Evolutionary conservation across 441 rosid species (phyloP).

Genomic region (Isatis lusitanica): DNA sequence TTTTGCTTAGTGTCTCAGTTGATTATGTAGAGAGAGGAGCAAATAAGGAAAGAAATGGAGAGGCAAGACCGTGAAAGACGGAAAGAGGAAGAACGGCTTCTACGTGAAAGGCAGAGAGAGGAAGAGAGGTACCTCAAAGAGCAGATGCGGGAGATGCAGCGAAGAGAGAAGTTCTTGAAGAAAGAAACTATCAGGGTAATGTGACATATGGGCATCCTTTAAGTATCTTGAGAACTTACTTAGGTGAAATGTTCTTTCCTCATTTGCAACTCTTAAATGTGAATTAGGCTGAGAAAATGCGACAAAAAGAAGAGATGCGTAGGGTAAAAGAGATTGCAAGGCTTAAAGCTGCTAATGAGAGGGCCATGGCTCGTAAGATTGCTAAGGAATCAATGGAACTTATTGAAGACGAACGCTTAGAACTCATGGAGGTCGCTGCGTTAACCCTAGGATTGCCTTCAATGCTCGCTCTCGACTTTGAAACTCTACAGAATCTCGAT

Average conservation of each 20-base stretch:
- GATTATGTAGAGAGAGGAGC: constrained; percentile 77
- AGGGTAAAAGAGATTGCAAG: constrained; percentile 80
- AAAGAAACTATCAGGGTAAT: constrained; percentile 82
- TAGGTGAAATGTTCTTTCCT: constrained; percentile 5
- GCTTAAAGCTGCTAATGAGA: constrained; percentile 90
- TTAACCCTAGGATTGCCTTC: constrained; percentile 72
- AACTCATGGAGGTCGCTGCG: constrained; percentile 91
- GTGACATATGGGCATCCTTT: constrained; percentile 7
- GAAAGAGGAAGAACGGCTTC: constrained; percentile 85
- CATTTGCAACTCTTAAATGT: constrained; percentile 4
- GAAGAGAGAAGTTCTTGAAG: constrained; percentile 83
- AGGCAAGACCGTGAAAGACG: constrained; percentile 92
- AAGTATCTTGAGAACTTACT: constrained; percentile 4
- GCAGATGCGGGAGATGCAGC: constrained; percentile 84
- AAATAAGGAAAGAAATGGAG: constrained; percentile 86
- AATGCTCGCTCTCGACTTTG: constrained; percentile 64
- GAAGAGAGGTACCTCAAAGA: constrained; percentile 85
- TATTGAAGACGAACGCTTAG: constrained; percentile 84
- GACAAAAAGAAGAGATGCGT: constrained; percentile 84
- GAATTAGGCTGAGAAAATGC: constrained; percentile 79
- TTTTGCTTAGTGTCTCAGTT: constrained; percentile 14
- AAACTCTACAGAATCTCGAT: constrained; percentile 77
- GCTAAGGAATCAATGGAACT: constrained; percentile 91
- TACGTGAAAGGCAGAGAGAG: constrained; percentile 93
- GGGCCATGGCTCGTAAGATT: constrained; percentile 85